Base-by-base conservation (phyloP, 805 yeast species). In the Jamesozyma rosinii region DNA sequence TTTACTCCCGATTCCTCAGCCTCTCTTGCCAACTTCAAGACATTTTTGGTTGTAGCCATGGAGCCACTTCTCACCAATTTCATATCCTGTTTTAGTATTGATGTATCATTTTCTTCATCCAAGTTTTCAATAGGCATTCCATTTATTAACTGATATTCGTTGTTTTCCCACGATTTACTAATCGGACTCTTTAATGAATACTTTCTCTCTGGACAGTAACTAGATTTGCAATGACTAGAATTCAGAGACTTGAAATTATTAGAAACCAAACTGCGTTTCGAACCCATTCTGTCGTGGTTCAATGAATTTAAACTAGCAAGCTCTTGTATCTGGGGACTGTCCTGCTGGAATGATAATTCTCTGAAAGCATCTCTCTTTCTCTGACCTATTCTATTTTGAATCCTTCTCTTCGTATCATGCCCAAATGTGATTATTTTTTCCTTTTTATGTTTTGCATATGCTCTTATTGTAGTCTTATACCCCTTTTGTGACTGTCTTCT, bases 61-160 rank as follows among this genome's bases (percentile, higher is more conserved):
- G 95, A 81, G 52, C 85, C 89, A 53, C 84, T 89, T 61, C 89
- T 89, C 33, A 83, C 79, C 53, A 82, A 86, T 43, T 85, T 70
- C 46, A 83, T 81, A 49, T 89, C 87, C 48, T 82, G 82, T 60
- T 83, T 86, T 49, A 89, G 76, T 35, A 78, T 83, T 51, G 84
- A 96, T 59, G 84, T 92, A 51, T 89, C 96, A 50, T 87, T 89
- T 45, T 77, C 69, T 38, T 3, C 44, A 63, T 63, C 67, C 40
- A 60, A 65, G 37, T 60, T 58, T 30, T 58, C 59, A 38, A 54
- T 53, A 40, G 67, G 63, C 35, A 62, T 48, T 59, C 66, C 49
- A 35, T 64, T 66, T 5, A 54, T 24, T 8, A 24, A 11, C 11
- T 6, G 29, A 24, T 6, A 24, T 6, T 24, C 11, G 11, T 8